A percentile compares a stretch with the other conserved stretches of the same genome.
Conservation (phyloP, 805 yeast species). For the Kodamaea leandrae region DNA sequence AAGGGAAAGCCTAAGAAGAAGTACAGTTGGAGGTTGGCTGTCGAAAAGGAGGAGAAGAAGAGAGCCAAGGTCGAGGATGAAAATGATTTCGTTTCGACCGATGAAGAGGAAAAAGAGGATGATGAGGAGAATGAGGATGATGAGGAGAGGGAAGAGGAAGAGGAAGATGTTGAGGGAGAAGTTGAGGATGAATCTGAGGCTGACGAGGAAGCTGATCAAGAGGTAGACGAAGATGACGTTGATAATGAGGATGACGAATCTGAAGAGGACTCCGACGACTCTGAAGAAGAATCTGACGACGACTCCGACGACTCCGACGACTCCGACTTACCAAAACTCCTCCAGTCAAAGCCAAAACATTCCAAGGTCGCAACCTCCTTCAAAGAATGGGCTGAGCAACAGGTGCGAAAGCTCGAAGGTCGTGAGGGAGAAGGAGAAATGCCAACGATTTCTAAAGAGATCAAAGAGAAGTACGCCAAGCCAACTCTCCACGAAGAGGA, state of each 20-base stretch:
- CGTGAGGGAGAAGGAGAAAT: constrained; percentile 43
- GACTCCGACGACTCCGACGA: constrained; percentile 29
- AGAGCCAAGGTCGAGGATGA: constrained; percentile 53
- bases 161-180: constrained; percentile 8
- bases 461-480: constrained; percentile 43
- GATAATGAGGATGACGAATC: constrained; percentile 30
- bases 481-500: constrained; percentile 69
- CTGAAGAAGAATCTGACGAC: constrained; percentile 27
- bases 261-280: constrained; percentile 29
- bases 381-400: constrained; percentile 84
- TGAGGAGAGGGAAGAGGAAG: constrained; percentile 21
- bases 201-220: constrained; percentile 18
- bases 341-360: constrained; percentile 44
- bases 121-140: constrained; percentile 18
- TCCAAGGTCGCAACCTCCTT: constrained; percentile 53
- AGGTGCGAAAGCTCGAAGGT: constrained; percentile 63
- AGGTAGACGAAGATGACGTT: constrained; percentile 27
- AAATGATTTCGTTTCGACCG: constrained; percentile 50
- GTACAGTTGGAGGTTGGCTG: constrained; percentile 65
- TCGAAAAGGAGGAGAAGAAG: constrained; percentile 40
- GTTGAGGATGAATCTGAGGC: constrained; percentile 23
- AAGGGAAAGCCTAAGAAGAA: constrained; percentile 35
- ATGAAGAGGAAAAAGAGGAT: constrained; percentile 24
- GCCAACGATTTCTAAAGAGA: constrained; percentile 46
- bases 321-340: constrained; percentile 29